Conservation (phyloP, 371 early-diverging fungal genomes). For the Catenaria anguillulae region DNA sequence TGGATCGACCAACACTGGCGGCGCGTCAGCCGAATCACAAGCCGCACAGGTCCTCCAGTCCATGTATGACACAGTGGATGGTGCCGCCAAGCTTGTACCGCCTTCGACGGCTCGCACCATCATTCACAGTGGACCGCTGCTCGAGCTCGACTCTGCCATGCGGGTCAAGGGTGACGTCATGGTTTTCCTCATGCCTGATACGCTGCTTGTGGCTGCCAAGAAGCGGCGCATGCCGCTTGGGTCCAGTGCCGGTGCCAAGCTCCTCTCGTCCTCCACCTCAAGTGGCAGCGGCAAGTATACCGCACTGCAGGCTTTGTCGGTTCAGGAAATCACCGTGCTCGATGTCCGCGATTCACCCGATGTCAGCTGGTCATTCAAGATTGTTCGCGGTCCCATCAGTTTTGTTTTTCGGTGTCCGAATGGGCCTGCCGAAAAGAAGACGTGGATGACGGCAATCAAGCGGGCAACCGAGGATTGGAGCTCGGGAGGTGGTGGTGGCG, state of each 20-base stretch:
- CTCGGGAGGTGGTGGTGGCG: slow-evolving; percentile 10
- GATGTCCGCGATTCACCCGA: slow-evolving; percentile 61
- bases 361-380: slow-evolving; percentile 39
- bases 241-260: too few species aligned
- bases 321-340: slow-evolving; percentile 56
- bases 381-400: slow-evolving; percentile 54
- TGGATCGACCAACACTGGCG: too few species aligned
- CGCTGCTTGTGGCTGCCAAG: slow-evolving; percentile 57
- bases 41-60: slow-evolving; percentile 19
- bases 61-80: slow-evolving; percentile 22
- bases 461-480: slow-evolving; percentile 46
- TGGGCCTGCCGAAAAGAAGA: slow-evolving; percentile 52
- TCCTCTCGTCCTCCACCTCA: too few species aligned
- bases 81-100: slow-evolving; percentile 42
- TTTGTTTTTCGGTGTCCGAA: slow-evolving; percentile 52
- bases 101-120: slow-evolving; percentile 62
- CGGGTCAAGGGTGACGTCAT: slow-evolving; percentile 60
- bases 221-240: slow-evolving; percentile 42
- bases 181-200: slow-evolving; percentile 62
- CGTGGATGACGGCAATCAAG: slow-evolving; percentile 46
- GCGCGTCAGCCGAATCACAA: too few species aligned
- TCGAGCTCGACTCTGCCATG: slow-evolving; percentile 60
- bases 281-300: slow-evolving; percentile 51
- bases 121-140: slow-evolving; percentile 56
- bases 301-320: slow-evolving; percentile 56